Base-by-base conservation (phyloP, 768 basidiomycete species). In the Pleurotus citrinopileatus region DNA sequence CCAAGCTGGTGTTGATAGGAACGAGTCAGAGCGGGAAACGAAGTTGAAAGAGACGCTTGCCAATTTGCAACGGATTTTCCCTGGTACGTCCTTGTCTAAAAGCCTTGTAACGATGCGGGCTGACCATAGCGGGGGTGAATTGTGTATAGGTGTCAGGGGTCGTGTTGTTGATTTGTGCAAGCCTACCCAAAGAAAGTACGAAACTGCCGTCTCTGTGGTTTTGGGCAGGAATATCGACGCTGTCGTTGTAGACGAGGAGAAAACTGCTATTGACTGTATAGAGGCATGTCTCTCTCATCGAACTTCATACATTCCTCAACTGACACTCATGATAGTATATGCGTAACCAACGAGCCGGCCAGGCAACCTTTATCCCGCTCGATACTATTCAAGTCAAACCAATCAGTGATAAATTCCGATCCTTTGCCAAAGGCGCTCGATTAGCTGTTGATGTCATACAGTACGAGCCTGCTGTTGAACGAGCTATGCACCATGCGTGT, bases 291-390 rank as follows among this genome's bases (percentile, higher is more conserved):
- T 36, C 32, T 42, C 32, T 19, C 19, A 27, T 37, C 44, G n/a
- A 29, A 51, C 27, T 34, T 59, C 37, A 45, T 43, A 9, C n/a
- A 10, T 34, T 9, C 9, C 32, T 34, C n/a, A 34, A 9, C 32
- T 10, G n/a, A 34, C 9, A 10, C 32, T n/a, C 32, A 10, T n/a
- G 51, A 1, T 60, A 94, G 89, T 98, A 97, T 68, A 83, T 99
- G 83, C 88, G 94, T 57, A 94, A 89, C 56, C 94, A 97, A 69
- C 89, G 95, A 29, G 85, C 90, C 0, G 97, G 96, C 1, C 92
- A 94, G 70, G 96, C 96, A 10, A 99, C 97, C 0, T 98, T 98
- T 73, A 89, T 99, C 42, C 97, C 97, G 0, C 85, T 99, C n/a
- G 96, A 98, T 67, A 95, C 94, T 7, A 96, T 98, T 60, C 91